A percentile compares a stretch with the other conserved stretches of the same genome.
phyloP scores from a whole-genome alignment of 495 filamentous ascomycete genomes.

The Hypoxylon fuscum region DNA sequence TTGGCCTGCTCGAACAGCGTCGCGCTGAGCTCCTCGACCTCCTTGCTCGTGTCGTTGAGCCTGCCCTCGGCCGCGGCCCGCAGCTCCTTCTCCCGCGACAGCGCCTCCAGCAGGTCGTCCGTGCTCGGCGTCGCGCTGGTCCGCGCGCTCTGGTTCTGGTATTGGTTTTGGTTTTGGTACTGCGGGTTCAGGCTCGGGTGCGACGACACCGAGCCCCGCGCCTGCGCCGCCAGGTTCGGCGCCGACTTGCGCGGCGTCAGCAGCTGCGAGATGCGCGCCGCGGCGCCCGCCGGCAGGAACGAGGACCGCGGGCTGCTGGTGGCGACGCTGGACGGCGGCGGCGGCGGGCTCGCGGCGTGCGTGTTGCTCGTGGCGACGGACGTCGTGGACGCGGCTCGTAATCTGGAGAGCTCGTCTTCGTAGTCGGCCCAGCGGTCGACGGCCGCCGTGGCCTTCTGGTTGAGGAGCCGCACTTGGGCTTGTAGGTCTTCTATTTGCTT shows the following conservation, averaged over 20 bases:
- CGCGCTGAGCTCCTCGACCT: conserved; percentile 89
- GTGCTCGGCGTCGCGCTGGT: conserved; percentile 34
- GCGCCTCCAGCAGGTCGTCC: conserved; percentile 71
- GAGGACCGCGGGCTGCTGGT: conserved; percentile 47
- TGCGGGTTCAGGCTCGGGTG: too few relatives aligned
- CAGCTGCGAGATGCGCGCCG: conserved; percentile 70
- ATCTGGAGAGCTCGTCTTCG: conserved; percentile 83
- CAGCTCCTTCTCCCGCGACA: conserved; percentile 74
- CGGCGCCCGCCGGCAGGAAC: conserved; percentile 54
- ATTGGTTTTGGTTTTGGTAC: too few relatives aligned
- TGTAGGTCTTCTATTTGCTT: conserved; percentile 82
- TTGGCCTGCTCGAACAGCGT: conserved; percentile 93
- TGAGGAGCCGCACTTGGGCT: conserved; percentile 77
- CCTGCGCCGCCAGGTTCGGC: conserved; percentile 32
- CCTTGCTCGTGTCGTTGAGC: conserved; percentile 73
- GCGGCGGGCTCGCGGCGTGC: conserved; percentile 1
- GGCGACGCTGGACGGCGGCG: conserved; percentile 35
- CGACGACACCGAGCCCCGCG: too few relatives aligned
- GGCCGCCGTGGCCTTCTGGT: conserved; percentile 77
- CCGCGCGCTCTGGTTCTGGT: conserved; percentile 1
- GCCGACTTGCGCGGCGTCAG: conserved; percentile 67
- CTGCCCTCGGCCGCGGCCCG: conserved; percentile 79
- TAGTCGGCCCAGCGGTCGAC: conserved; percentile 90
- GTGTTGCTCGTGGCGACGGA: conserved; percentile 47
- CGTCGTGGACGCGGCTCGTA: conserved; percentile 57